Evolutionary conservation across 306 rosid genomes (phyloP), one percentile per base, ranked within the genome.

Genomic region (Cucurbita ficifolia): DNA sequence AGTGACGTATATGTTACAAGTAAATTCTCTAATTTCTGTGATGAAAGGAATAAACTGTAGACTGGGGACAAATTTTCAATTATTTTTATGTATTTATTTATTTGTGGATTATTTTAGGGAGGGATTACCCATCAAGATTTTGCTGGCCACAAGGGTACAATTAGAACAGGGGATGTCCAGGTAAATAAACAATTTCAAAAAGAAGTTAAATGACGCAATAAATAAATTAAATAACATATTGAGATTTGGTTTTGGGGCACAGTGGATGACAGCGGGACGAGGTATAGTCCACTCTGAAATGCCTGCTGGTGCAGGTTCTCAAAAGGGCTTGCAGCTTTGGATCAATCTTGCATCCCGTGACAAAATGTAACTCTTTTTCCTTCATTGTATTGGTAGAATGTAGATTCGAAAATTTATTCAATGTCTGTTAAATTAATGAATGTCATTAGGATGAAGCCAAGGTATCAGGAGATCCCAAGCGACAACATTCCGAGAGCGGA

Each of bases 261-360:
- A 90, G 96, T 94, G 98, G 98, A 94, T 94, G 97, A 94, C 98
- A 5, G 97, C 97, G 62, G 98, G 98, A 36, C 87, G 98, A 82
- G 98, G 98, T 64, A 94, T 94, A 19, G 76, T 94, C 77, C 98
- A 94, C 82, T 94, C 98, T 54, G 98, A 94, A 82, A 94, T 94
- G 98, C 97, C 98, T 46, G 91, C 83, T 13, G 93, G 87, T 67
- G 92, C 82, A 83, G 92, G 84, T 61, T 79, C 80, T 79, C 88
- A 91, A 83, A 85, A 76, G 76, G 98, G 97, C 4, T 43, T 94
- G 80, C 98, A 94, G 76, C 89, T 94, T 5, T 94, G 98, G 98
- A 94, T 94, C 86, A 94, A 94, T 79, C 81, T 94, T 76, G 70
- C 92, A 70, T 75, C 91, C 18, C 78, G 62, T 11, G 87, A 94